Evolutionary conservation across 1,139 yeast species (phyloP).

Genomic region (Debaryomyces singareniensis): DNA sequence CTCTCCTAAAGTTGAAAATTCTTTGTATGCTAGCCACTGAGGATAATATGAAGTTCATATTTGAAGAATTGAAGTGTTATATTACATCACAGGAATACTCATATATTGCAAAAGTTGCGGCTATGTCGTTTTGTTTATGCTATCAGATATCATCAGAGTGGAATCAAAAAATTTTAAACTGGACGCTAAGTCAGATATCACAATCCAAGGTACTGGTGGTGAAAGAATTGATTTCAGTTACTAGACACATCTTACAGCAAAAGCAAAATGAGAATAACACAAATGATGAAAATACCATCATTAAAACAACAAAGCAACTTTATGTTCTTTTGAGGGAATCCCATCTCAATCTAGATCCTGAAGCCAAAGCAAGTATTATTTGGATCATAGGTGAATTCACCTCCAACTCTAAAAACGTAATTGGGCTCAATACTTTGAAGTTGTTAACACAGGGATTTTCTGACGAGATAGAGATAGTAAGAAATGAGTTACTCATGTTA

Average conservation of each 20-base stretch:
- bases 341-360: conserved; percentile 24
- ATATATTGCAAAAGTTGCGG: conserved; percentile 44
- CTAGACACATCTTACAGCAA: conserved; percentile 68
- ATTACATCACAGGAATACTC: conserved; percentile 37
- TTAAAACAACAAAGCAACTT: conserved; percentile 31
- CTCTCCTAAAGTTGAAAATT: conserved; percentile 57
- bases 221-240: conserved; percentile 59
- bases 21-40: conserved; percentile 53
- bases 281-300: conserved; percentile 20
- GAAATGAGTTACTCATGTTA: conserved; percentile 65
- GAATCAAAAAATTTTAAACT: conserved; percentile 29
- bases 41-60: conserved; percentile 43
- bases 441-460: conserved; percentile 50
- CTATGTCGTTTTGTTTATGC: conserved; percentile 55
- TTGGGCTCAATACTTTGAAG: conserved; percentile 78
- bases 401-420: conserved; percentile 27
- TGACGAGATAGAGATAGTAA: conserved; percentile 50
- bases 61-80: conserved; percentile 66
- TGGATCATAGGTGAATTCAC: conserved; percentile 90
- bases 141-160: conserved; percentile 32
- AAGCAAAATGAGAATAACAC: conserved; percentile 18
- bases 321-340: conserved; percentile 24
- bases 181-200: conserved; percentile 34
- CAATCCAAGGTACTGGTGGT: conserved; percentile 28
- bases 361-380: conserved; percentile 76